Evolutionary conservation across 805 yeast genomes (phyloP).

Genomic region (Candida multigemmis): DNA sequence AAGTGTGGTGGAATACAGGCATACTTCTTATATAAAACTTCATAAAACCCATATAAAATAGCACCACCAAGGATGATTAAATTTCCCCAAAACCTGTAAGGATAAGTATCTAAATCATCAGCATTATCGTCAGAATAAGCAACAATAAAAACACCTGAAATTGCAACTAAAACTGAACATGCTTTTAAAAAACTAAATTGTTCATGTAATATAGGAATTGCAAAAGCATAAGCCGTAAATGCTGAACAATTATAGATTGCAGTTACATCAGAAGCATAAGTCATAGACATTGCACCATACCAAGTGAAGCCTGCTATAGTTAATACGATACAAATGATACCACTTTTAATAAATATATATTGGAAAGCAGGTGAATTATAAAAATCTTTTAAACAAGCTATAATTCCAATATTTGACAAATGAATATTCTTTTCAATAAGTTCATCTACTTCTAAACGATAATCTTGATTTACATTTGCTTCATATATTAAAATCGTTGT

Average conservation of each 20-base stretch:
- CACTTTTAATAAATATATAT: slow-evolving; percentile 36
- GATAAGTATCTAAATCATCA: slow-evolving; percentile 28
- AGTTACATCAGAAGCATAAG: slow-evolving; percentile 79
- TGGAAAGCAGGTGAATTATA: slow-evolving; percentile 35
- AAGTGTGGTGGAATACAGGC: slow-evolving; percentile 64
- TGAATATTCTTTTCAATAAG: slow-evolving; percentile 28
- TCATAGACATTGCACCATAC: slow-evolving; percentile 75
- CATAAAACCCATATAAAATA: slow-evolving; percentile 70
- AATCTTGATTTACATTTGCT: slow-evolving; percentile 26
- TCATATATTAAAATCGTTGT: slow-evolving; percentile 35
- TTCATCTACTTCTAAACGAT: slow-evolving; percentile 19
- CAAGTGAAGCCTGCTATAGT: slow-evolving; percentile 76
- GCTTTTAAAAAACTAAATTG: slow-evolving; percentile 54
- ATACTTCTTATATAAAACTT: slow-evolving; percentile 68
- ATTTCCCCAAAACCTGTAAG: slow-evolving; percentile 62
- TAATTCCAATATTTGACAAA: slow-evolving; percentile 23
- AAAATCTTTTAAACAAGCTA: slow-evolving; percentile 25
- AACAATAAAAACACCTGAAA: slow-evolving; percentile 68
- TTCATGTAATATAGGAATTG: slow-evolving; percentile 67
- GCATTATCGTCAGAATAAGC: slow-evolving; percentile 51
- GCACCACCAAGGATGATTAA: slow-evolving; percentile 67
- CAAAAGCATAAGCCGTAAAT: slow-evolving; percentile 78
- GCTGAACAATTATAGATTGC: slow-evolving; percentile 90
- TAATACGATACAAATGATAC: slow-evolving; percentile 45
- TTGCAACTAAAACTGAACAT: slow-evolving; percentile 60